Evolutionary conservation across 78 protist genomes (phyloP), one percentile per base, ranked within the genome.

Genomic region (Dictyostelium firmibasis): DNA sequence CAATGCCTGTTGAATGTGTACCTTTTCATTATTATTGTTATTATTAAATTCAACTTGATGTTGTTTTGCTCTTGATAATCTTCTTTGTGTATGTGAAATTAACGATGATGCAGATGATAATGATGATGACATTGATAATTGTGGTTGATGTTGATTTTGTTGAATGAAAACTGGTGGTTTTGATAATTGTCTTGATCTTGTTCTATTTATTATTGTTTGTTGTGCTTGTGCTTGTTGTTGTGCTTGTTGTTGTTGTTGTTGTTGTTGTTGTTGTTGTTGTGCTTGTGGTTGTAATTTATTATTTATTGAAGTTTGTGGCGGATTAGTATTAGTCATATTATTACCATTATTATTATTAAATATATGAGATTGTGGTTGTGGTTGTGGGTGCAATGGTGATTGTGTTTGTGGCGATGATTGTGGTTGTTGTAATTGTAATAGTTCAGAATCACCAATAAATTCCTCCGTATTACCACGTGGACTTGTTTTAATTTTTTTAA

Each of bases 401-500:
- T 33, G 81, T 20, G 20, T 20, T 57, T 70, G 31, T 31, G 36
- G 31, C 29, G 36, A 31, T 25, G 31, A 31, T 70, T 70, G 44
- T 29, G 31, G 77, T 29, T 70, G 44, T 70, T 70, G 31, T 27
- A 0, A 18, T 29, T 67, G 27, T 69, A 25, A 16, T 44, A 0
- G 53, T 44, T 16, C 62, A 5, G 62, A 50, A 50, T 50, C 62
- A 50, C 6, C 67, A 57, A 16, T 5, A 27, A 35, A 4, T 14
- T 16, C 43, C 13, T 31, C 81, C 8, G 38, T 8, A 20, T 25
- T 43, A 11, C 47, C 62, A 31, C 83, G 33, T 77, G 83, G 83
- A 77, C 83, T 77, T 31, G 83, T 77, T 77, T 77, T 77, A 8
- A 77, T 77, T 23, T 35, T 77, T 77, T 43, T 77, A 77, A 35